Base-by-base conservation (phyloP, 2,329 filamentous ascomycete species). In the Diaporthe sp. region DNA sequence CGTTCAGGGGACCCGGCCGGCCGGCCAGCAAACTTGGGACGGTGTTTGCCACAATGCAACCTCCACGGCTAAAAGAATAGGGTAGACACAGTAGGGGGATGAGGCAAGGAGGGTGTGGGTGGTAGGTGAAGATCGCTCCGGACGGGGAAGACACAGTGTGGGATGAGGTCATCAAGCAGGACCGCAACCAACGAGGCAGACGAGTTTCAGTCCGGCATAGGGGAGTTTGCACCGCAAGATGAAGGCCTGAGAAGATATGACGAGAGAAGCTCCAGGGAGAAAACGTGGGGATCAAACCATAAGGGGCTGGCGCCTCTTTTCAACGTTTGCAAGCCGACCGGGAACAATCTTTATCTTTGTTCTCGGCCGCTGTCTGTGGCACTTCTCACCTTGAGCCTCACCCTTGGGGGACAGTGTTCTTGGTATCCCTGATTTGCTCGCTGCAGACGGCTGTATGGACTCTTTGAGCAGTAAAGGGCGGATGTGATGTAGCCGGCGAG, bases 161-260 rank as follows among this genome's bases (percentile, higher is more conserved):
- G 55, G 74, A 72, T 76, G 74, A 76, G 74, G 74, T 76, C 74
- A 76, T 74, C 73, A 64, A 74, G 57, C 74, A 75, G 74, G 54
- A 52, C 35, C n/a, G 47, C 28, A 40, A 54, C 28, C 42, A 61
- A 50, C 55, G 17, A 64, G 22, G 33, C 64, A 47, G 69, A 45
- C 28, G 35, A 35, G 30, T 50, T 66, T 25, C 42, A 22, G 33
- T n/a, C 30, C 45, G 57, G 67, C 38, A 38, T 25, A 19, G 47
- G 45, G 64, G 22, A 33, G 19, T 7, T 15, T 42, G 57, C 19
- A 22, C 15, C 4, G 28, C 13, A 15, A 55, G n/a, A 55, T 13
- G 13, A 15, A 19, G 13, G 50, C 38, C 45, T 66, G 38, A 33
- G 42, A 42, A 28, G 17, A 38, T n/a, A 52, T 17, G 38, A 38